Conservation (phyloP, 805 yeast genomes). For the Saccharomycopsis synnaedendra region DNA sequence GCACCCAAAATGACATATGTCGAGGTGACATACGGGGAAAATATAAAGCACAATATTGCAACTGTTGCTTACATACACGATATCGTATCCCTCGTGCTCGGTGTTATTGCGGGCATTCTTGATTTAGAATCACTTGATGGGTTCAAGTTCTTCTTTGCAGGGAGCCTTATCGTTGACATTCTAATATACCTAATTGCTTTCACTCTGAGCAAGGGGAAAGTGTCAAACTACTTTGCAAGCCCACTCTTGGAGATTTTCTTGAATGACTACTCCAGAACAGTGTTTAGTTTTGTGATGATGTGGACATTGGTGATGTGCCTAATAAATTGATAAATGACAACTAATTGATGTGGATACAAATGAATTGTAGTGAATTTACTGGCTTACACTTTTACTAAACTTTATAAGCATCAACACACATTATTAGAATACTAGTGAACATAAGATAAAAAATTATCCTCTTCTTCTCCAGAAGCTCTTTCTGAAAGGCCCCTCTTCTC, state of each 20-base stretch:
- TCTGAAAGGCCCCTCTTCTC: not conserved
- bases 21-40: constrained; percentile 13
- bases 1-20: not conserved
- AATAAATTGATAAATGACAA: not conserved
- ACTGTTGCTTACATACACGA: constrained; percentile 12
- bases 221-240: constrained; percentile 9
- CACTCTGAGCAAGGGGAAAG: not conserved
- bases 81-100: constrained; percentile 5
- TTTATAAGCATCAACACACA: not conserved
- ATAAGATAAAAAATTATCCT: not conserved
- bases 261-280: constrained; percentile 11
- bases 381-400: not conserved
- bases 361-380: not conserved
- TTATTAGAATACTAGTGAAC: not conserved
- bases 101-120: constrained; percentile 11
- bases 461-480: not conserved
- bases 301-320: constrained; percentile 14
- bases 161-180: constrained; percentile 6
- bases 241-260: constrained; percentile 14
- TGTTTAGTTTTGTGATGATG: constrained; percentile 16
- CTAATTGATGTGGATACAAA: not conserved
- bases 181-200: not conserved
- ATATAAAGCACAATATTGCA: constrained; percentile 6
- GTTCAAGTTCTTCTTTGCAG: constrained; percentile 10
- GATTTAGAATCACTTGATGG: constrained; percentile 11